These are phyloP conservation scores for Thalassiosira oceanica DNA, from an alignment of 352 stramenopile genomes.

Conservation along the genomic window DNA sequence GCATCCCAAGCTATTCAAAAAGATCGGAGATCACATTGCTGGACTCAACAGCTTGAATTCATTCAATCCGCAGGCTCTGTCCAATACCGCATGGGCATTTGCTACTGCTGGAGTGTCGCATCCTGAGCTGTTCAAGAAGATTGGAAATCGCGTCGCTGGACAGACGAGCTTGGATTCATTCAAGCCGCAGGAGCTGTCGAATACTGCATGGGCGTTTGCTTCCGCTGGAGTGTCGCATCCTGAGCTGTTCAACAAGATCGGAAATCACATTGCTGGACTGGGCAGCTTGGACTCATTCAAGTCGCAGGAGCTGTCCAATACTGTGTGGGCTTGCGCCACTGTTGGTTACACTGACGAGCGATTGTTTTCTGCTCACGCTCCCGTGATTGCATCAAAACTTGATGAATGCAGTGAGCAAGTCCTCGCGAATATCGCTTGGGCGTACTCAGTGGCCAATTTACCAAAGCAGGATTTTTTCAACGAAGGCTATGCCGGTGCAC, in stretches of 20 bases:
- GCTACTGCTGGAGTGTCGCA: background rate
- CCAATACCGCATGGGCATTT: conserved; percentile 16
- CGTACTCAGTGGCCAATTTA: conserved; percentile 16
- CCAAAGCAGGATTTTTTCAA: background rate
- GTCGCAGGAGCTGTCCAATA: conserved; percentile 27
- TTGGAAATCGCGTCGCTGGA: background rate
- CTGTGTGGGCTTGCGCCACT: conserved; percentile 28
- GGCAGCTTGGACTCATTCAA: conserved; percentile 12
- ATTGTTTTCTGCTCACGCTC: conserved; percentile 2
- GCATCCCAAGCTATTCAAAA: background rate
- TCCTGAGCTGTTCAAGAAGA: background rate
- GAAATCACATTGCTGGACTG: conserved; percentile 3
- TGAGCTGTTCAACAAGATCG: conserved; percentile 23
- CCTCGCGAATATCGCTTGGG: conserved; percentile 11
- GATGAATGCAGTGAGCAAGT: background rate
- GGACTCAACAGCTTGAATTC: background rate
- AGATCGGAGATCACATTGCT: background rate
- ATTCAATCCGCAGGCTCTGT: conserved; percentile 7
- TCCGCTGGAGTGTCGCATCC: conserved; percentile 17
- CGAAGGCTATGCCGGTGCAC: background rate
- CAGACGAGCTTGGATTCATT: background rate
- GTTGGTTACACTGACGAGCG: conserved; percentile 1
- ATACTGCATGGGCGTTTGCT: conserved; percentile 35
- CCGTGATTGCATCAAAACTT: background rate
- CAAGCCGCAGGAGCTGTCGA: conserved; percentile 13